Evolutionary conservation across 306 rosid genomes (phyloP).

Genomic region (Trifolium repens): DNA sequence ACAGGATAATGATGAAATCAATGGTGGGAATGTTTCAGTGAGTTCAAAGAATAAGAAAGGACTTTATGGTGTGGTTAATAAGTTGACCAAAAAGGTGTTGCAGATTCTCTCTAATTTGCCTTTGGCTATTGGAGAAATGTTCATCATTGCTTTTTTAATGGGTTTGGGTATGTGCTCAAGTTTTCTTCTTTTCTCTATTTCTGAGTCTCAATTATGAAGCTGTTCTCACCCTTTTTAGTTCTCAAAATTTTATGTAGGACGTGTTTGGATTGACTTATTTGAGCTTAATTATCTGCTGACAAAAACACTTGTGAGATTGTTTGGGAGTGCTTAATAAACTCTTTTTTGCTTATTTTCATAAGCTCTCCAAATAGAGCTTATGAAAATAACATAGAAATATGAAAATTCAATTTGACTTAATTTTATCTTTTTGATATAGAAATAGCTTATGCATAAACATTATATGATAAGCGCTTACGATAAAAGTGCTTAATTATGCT

Average conservation of each 20-base stretch:
- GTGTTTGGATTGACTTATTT: not conserved
- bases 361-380: not conserved
- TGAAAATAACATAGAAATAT: not conserved
- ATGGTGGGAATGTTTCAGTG: conserved; percentile 38
- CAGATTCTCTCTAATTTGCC: conserved; percentile 81
- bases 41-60: conserved; percentile 50
- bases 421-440: not conserved
- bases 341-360: not conserved
- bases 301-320: not conserved
- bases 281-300: not conserved
- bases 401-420: not conserved
- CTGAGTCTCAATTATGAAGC: not conserved
- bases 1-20: conserved; percentile 46
- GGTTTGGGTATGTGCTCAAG: conserved; percentile 63
- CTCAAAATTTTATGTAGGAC: not conserved
- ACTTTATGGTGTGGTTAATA: conserved; percentile 48
- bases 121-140: conserved; percentile 97
- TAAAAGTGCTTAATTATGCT: not conserved
- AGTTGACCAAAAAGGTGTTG: conserved; percentile 61
- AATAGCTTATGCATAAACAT: not conserved
- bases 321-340: not conserved
- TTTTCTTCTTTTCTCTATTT: conserved; percentile 26
- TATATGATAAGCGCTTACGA: not conserved
- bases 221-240: not conserved
- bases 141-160: conserved; percentile 76